These are phyloP conservation scores for Didymella lethalis DNA, from an alignment of 2,329 filamentous ascomycete genomes.

Conservation along the genomic window DNA sequence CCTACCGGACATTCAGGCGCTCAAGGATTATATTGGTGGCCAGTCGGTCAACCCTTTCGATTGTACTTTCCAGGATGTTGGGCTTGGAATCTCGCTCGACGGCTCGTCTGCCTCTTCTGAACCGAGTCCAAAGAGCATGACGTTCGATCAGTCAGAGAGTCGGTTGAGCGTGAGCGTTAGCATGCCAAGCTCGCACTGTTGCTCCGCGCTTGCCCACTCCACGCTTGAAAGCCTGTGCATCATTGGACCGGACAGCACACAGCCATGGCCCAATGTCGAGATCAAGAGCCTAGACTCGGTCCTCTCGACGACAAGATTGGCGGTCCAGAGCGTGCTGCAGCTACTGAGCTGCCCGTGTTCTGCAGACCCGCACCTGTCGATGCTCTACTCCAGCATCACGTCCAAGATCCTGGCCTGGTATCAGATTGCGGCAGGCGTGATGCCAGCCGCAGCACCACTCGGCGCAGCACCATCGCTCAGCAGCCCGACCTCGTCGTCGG, in stretches of 20 bases:
- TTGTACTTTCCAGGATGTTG: constrained; percentile 30
- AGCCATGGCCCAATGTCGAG: constrained; percentile 27
- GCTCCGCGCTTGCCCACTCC: constrained; percentile 41
- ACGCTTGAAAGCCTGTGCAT: constrained; percentile 43
- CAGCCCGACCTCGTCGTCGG: constrained; percentile 20
- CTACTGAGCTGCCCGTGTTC: constrained; percentile 44
- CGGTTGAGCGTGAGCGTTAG: constrained; percentile 29
- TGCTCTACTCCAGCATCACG: constrained; percentile 48
- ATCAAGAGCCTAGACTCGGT: constrained; percentile 39
- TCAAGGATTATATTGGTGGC: constrained; percentile 38
- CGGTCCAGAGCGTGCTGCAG: constrained; percentile 39
- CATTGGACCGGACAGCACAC: constrained; percentile 27
- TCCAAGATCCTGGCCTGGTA: constrained; percentile 47
- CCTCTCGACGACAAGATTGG: constrained; percentile 38
- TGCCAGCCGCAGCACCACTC: constrained; percentile 24
- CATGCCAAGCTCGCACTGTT: constrained; percentile 39
- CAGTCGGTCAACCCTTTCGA: constrained; percentile 36
- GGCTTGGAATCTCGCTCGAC: constrained; percentile 26
- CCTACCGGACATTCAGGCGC: constrained; percentile 36
- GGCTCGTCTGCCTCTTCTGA: constrained; percentile 20
- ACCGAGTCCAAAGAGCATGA: constrained; percentile 30
- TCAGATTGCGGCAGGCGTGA: constrained; percentile 39
- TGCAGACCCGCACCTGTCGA: constrained; percentile 44
- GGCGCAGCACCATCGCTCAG: constrained; percentile 24
- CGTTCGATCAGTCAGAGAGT: constrained; percentile 21